Evolutionary conservation across 2,329 filamentous ascomycete genomes (phyloP), one percentile per base, ranked within the genome.

Genomic region (Alternaria hordeiaustralica): DNA sequence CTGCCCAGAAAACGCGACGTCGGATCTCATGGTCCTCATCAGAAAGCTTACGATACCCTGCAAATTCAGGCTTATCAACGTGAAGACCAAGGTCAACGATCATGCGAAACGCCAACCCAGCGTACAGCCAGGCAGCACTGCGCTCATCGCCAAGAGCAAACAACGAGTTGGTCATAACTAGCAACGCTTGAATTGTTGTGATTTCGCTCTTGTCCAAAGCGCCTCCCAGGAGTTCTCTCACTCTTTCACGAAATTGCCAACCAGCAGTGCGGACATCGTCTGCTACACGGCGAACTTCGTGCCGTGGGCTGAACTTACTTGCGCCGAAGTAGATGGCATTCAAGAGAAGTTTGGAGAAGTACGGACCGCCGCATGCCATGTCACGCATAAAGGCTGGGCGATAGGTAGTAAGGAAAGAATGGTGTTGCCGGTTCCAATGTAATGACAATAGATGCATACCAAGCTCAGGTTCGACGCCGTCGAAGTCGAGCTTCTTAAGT

Each of bases 61-160:
- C 60, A 58, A 80, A 71, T 41, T 69, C 72, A 49, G 75, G 71
- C 55, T 74, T 75, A 73, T 82, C 81, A 18, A 85, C 79, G 65
- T 87, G 85, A 65, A 88, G 83, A 0, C 85, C 83, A 6, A 88
- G 71, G 68, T 89, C 87, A 55, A 84, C 82, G 25, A 88, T 77
- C 76, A 88, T 84, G 10, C 85, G 81, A 61, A 88, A 86, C 0
- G 87, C 86, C 65, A 86, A 82, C 2, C 87, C 87, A 55, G 85
- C 82, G 63, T 88, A 89, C 5, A 88, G 68, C 87, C 87, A 89
- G 2, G 86, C 84, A 6, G 82, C 81, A 61, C 84, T 86, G 28
- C 82, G 77, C 66, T 87, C 82, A 54, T 84, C 83, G n/a, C 83
- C 80, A 3, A 83, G 74, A 0, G 85, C 81, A 64, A 87, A 87